Evolutionary conservation across 1,284 basidiomycete genomes (phyloP).

Genomic region (Ustilago bromivora): DNA sequence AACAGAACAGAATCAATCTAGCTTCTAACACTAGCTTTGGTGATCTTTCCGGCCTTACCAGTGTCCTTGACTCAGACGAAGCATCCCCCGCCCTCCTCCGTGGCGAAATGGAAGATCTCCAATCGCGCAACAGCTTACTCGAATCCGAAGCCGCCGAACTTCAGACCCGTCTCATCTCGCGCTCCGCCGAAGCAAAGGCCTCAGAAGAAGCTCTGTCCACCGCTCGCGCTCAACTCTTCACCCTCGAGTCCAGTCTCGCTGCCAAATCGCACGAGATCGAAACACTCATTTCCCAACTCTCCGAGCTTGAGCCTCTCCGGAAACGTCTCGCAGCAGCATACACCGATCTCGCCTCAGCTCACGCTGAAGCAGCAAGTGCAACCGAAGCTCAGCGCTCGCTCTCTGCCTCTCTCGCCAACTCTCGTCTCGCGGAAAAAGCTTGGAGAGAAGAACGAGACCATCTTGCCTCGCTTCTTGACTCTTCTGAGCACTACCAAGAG

Average conservation of each 20-base stretch:
- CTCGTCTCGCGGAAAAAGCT: constrained; percentile 34
- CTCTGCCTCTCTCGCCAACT: constrained; percentile 33
- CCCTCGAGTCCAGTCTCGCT: constrained; percentile 26
- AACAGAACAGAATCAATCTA: constrained; percentile 11
- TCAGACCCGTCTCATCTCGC: constrained; percentile 12
- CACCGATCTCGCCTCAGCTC: constrained; percentile 8
- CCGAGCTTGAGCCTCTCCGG: constrained; percentile 29
- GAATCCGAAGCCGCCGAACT: constrained; percentile 29
- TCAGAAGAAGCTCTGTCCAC: constrained; percentile 31
- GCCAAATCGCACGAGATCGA: constrained; percentile 36
- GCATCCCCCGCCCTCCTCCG: constrained; percentile 5
- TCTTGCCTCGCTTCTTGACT: constrained; percentile 30
- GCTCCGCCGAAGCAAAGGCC: constrained; percentile 27
- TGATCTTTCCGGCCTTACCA: constrained; percentile 16
- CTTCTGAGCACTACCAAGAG: constrained; percentile 25
- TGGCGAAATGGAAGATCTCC: constrained; percentile 20
- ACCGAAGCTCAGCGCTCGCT: constrained; percentile 31
- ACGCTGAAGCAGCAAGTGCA: constrained; percentile 15
- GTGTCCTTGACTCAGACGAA: constrained; percentile 19
- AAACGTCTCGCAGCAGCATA: constrained; percentile 5
- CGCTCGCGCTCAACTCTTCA: constrained; percentile 18
- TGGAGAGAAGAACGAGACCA: constrained; percentile 41
- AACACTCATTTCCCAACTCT: constrained; percentile 18
- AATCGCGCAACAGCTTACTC: constrained; percentile 20
- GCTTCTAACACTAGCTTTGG: constrained; percentile 13